Percentiles rank a stretch among this genome's conserved stretches.
phyloP scores from a whole-genome alignment of 78 protist genomes.

The Dictyostelium firmibasis region DNA sequence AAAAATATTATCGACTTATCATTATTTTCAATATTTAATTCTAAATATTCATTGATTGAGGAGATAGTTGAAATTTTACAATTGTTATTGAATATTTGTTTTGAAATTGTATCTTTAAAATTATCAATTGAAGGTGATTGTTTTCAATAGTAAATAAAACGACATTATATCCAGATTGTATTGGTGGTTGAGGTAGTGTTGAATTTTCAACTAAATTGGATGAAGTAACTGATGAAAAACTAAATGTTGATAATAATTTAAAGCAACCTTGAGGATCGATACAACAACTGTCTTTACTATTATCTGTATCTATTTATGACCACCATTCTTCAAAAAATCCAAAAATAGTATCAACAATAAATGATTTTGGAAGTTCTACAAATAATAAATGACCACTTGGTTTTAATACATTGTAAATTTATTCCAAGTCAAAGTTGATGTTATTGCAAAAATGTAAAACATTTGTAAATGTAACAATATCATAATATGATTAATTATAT shows the following conservation, averaged over 20 bases:
- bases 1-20: background rate
- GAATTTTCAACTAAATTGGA: background rate
- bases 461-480: background rate
- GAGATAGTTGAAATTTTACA: background rate
- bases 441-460: background rate
- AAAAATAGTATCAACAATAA: constrained; percentile 16
- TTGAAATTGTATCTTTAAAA: background rate
- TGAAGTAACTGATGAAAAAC: background rate
- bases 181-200: too few species aligned
- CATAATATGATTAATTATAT: background rate
- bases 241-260: background rate
- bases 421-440: background rate
- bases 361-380: background rate
- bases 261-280: background rate
- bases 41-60: background rate
- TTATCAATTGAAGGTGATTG: background rate
- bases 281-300: background rate
- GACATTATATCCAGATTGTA: background rate
- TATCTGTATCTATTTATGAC: background rate
- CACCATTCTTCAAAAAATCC: constrained; percentile 42
- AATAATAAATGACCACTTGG: constrained; percentile 34
- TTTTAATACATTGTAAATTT: background rate
- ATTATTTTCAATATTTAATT: too few species aligned
- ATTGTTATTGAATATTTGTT: background rate
- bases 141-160: background rate